Evolutionary conservation across 345 rosid genomes (phyloP).

Genomic region (Citrus glauca): DNA sequence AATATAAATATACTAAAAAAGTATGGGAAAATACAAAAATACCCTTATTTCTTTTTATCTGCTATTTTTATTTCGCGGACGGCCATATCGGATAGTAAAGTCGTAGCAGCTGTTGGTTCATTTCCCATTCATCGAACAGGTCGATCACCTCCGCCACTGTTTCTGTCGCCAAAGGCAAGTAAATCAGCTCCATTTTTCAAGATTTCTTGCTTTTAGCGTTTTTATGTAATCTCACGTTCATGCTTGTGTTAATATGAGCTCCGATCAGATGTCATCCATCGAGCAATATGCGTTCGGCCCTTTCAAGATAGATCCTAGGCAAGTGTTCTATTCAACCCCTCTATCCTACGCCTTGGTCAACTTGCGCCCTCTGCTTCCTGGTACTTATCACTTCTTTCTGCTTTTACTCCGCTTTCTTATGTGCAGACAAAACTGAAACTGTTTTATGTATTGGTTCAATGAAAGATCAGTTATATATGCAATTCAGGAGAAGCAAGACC

Average conservation of each 20-base stretch:
- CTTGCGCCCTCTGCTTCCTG: conserved; percentile 85
- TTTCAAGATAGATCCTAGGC: conserved; percentile 60
- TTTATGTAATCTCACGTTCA: neutral
- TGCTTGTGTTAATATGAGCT: neutral
- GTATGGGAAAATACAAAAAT: no score
- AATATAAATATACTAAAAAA: no score
- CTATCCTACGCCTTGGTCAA: conserved; percentile 87
- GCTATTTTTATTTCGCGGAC: no score
- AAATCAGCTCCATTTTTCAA: neutral
- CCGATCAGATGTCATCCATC: conserved; percentile 33
- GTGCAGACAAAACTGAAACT: neutral
- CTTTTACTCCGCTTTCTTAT: neutral
- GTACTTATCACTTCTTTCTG: conserved; percentile 24
- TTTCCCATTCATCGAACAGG: neutral
- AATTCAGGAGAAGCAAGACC: neutral
- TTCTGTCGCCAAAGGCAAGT: conserved; percentile 13
- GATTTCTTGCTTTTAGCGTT: neutral
- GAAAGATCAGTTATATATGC: neutral
- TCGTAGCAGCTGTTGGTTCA: conserved; percentile 1
- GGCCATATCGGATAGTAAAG: neutral
- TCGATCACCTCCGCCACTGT: neutral
- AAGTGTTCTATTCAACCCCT: conserved; percentile 69
- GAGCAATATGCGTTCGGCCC: conserved; percentile 55
- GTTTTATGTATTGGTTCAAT: neutral
- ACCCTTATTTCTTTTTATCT: no score